These are phyloP conservation scores for Nitzschia sp. DNA, from an alignment of 108 stramenopile species.

Conservation along the genomic window DNA sequence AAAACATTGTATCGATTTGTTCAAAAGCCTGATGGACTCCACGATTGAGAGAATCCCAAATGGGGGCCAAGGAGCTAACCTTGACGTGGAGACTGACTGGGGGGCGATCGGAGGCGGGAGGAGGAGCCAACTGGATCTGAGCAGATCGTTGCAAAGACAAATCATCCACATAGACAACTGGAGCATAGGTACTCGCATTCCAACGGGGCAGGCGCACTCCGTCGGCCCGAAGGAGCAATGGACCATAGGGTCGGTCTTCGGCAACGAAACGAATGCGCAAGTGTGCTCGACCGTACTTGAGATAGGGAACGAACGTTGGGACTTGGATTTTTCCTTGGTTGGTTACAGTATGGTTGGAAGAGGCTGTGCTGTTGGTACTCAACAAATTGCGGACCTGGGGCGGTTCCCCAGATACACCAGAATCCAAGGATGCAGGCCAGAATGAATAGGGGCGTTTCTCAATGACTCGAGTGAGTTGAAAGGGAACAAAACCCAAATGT, in stretches of 20 bases:
- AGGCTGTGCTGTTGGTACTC: neutral
- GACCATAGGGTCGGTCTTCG: conserved; percentile 35
- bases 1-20: conserved; percentile 13
- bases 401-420: neutral
- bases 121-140: conserved; percentile 38
- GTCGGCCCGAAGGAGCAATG: conserved; percentile 27
- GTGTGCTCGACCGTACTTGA: conserved; percentile 41
- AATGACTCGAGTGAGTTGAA: conserved; percentile 27
- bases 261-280: conserved; percentile 46
- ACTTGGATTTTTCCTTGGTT: neutral
- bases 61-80: conserved; percentile 34
- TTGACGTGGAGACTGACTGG: conserved; percentile 39
- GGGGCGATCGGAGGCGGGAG: conserved; percentile 38
- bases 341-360: no score
- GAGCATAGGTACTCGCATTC: conserved; percentile 35
- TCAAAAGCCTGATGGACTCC: conserved; percentile 32
- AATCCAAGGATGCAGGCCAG: neutral
- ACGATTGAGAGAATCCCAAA: conserved; percentile 36
- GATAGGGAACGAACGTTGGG: conserved; percentile 35
- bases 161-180: conserved; percentile 49
- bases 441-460: conserved; percentile 18
- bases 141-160: conserved; percentile 35
- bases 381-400: conserved; percentile 15
- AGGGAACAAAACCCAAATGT: conserved; percentile 13
- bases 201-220: conserved; percentile 24